A percentile compares a stretch with the other conserved stretches of the same genome.
Evolutionary conservation across 2,329 filamentous ascomycete species (phyloP).

Genomic region (Phialocephala subalpina): DNA sequence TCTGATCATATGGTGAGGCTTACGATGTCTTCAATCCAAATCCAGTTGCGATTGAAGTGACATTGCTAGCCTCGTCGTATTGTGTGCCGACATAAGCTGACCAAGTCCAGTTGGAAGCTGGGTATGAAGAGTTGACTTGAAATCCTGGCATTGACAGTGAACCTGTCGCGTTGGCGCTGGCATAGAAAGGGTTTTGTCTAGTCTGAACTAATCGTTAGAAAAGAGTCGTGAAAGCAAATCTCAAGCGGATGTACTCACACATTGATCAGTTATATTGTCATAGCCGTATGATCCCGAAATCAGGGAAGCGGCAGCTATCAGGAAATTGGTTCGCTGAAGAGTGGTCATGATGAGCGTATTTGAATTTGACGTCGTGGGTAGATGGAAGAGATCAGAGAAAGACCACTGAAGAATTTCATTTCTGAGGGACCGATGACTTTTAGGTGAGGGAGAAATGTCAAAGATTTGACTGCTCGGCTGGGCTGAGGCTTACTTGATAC

Average conservation of each 20-base stretch:
- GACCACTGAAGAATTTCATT: too few species aligned
- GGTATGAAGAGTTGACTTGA: slow-evolving; percentile 1
- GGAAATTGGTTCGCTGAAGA: too few species aligned
- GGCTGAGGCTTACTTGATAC: too few species aligned
- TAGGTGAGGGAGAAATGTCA: too few species aligned
- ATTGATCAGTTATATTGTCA: neutral
- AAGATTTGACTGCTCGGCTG: too few species aligned
- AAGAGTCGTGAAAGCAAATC: neutral
- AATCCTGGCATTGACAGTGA: neutral
- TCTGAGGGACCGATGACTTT: too few species aligned
- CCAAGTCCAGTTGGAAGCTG: neutral
- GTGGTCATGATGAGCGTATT: too few species aligned
- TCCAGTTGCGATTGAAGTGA: neutral
- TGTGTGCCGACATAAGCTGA: slow-evolving; percentile 1
- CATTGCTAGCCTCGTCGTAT: neutral
- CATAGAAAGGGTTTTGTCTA: neutral
- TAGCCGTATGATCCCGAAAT: too few species aligned
- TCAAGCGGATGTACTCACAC: neutral
- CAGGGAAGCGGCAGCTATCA: too few species aligned
- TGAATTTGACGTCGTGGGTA: too few species aligned
- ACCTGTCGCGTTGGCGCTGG: neutral
- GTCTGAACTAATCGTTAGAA: too few species aligned
- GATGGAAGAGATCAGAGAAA: too few species aligned
- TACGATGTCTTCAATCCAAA: neutral
- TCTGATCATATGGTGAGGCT: neutral